These are phyloP conservation scores for Globisporangium echinulatum DNA, from an alignment of 352 stramenopile genomes.

Conservation along the genomic window DNA sequence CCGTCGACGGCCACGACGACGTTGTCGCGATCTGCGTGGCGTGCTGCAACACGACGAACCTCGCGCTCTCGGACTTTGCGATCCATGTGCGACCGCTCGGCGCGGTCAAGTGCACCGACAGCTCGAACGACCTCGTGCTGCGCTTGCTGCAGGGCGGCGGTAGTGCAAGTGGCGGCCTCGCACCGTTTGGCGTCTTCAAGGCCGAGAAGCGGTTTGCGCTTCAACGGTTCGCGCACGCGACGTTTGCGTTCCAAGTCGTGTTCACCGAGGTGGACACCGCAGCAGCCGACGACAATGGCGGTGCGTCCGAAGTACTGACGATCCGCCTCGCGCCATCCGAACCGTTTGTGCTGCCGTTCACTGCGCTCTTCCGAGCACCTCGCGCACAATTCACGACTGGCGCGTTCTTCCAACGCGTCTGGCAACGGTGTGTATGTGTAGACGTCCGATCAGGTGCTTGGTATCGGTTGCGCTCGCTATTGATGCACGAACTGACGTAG, in stretches of 20 bases:
- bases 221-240: constrained; percentile 42
- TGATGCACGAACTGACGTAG: too few species aligned
- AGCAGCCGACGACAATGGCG: constrained; percentile 11
- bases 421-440: constrained; percentile 33
- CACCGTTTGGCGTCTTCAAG: constrained; percentile 54
- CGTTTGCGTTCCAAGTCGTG: constrained; percentile 57
- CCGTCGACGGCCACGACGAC: constrained; percentile 32
- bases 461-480: neutral
- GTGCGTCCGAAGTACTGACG: constrained; percentile 5
- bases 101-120: constrained; percentile 43
- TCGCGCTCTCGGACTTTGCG: constrained; percentile 57
- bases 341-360: constrained; percentile 43
- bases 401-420: constrained; percentile 41
- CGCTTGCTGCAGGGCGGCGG: constrained; percentile 31
- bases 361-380: constrained; percentile 33
- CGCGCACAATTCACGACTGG: constrained; percentile 23
- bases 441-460: neutral
- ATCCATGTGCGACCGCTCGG: constrained; percentile 46
- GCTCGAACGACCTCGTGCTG: constrained; percentile 51
- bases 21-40: constrained; percentile 39
- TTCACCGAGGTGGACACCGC: constrained; percentile 31
- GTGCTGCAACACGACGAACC: constrained; percentile 63
- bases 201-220: constrained; percentile 61
- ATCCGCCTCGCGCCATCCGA: constrained; percentile 28
- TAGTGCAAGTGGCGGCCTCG: constrained; percentile 30